A percentile compares a stretch with the other conserved stretches of the same genome.
phyloP scores from a whole-genome alignment of 2,329 filamentous ascomycete genomes.

The Colletotrichum eleusines region DNA sequence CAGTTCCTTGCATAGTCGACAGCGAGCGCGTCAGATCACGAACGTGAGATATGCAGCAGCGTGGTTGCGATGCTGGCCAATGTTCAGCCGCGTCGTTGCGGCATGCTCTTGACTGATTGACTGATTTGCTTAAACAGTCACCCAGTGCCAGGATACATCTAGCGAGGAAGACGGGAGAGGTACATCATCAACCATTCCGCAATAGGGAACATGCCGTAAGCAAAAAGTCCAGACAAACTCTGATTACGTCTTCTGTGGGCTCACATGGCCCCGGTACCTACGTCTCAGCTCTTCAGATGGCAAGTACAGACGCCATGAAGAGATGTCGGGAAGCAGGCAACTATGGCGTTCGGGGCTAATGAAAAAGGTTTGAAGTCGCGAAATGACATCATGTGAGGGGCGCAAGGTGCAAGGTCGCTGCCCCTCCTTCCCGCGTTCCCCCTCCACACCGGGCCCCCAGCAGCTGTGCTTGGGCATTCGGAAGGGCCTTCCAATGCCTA shows the following conservation, averaged over 20 bases:
- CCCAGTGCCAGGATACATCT: neutral
- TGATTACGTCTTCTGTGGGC: conserved; percentile 35
- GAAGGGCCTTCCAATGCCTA: conserved; percentile 26
- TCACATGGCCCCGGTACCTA: conserved; percentile 26
- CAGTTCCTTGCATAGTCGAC: too few relatives aligned
- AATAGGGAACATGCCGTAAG: conserved; percentile 1
- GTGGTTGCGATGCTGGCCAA: neutral
- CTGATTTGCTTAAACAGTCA: too few relatives aligned
- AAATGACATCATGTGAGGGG: conserved; percentile 39
- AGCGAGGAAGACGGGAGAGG: conserved; percentile 11
- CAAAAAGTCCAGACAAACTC: neutral
- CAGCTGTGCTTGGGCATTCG: conserved; percentile 10
- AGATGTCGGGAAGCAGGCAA: conserved; percentile 9
- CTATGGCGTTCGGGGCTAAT: conserved; percentile 17
- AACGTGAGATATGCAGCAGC: neutral
- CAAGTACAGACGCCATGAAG: neutral
- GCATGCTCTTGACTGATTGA: neutral
- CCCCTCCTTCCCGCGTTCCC: conserved; percentile 26
- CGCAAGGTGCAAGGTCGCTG: conserved; percentile 17
- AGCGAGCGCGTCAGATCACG: neutral
- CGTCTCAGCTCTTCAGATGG: conserved; percentile 28
- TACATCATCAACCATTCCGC: conserved; percentile 27
- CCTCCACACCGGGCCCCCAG: conserved; percentile 19
- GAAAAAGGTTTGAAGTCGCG: conserved; percentile 4
- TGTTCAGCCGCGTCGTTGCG: neutral